These are phyloP conservation scores for Didymella glomerata DNA, from an alignment of 2,329 filamentous ascomycete genomes.

Conservation along the genomic window DNA sequence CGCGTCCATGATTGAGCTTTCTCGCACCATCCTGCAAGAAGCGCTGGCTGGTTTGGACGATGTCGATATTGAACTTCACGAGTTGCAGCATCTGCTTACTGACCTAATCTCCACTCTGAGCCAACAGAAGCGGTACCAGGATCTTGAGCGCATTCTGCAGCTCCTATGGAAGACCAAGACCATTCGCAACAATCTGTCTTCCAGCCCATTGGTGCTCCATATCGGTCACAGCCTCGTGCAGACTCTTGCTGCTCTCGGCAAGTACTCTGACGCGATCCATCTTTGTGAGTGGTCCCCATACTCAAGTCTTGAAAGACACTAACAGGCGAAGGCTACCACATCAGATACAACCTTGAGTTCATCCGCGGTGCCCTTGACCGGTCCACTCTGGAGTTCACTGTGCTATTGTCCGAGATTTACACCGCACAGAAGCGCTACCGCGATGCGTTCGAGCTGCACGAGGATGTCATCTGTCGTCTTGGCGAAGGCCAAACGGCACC, in stretches of 20 bases:
- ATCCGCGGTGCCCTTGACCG: conserved; percentile 31
- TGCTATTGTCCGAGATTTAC: conserved; percentile 34
- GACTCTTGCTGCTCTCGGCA: conserved; percentile 30
- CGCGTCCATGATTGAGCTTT: conserved; percentile 49
- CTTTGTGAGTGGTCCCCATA: conserved; percentile 13
- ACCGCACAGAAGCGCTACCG: conserved; percentile 30
- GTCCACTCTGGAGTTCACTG: conserved; percentile 32
- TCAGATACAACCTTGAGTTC: conserved; percentile 35
- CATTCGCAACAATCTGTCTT: conserved; percentile 33
- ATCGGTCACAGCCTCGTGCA: conserved; percentile 36
- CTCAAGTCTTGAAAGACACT: neutral
- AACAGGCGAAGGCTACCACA: conserved; percentile 24
- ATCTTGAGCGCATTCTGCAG: conserved; percentile 49
- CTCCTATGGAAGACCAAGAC: conserved; percentile 43
- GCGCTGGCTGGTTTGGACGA: conserved; percentile 48
- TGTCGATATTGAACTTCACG: conserved; percentile 51
- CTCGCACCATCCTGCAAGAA: conserved; percentile 50
- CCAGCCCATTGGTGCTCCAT: conserved; percentile 32
- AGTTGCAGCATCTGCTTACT: conserved; percentile 53
- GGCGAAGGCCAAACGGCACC: conserved; percentile 28
- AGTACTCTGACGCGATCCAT: conserved; percentile 31
- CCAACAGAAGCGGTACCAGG: conserved; percentile 54
- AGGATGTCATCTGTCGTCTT: conserved; percentile 32
- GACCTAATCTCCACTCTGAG: conserved; percentile 53
- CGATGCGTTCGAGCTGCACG: conserved; percentile 35